Base-by-base conservation (phyloP, 2,329 filamentous ascomycete genomes). In the Domatiomyces catenatus region DNA sequence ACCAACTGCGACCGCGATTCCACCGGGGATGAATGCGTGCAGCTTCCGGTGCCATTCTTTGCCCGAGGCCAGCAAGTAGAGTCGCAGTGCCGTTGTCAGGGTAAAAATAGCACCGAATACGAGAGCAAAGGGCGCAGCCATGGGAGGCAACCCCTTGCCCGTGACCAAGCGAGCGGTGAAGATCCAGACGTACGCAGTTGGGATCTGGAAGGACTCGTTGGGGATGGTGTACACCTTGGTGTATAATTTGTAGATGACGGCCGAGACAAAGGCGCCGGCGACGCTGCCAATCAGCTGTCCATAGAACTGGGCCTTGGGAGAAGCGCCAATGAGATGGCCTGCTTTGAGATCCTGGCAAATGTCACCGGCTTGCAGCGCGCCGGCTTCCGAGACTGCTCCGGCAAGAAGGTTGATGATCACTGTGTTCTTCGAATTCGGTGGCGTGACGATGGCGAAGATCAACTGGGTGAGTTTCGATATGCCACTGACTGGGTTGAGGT, bases 261-360 rank as follows among this genome's bases (percentile, higher is more conserved):
- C 88, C 53, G 84, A 90, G 5, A 94, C 76, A 8, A 96, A 75
- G 0, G 92, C 89, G 1, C 92, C 92, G 1, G 86, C 80, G 0
- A 86, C 83, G 36, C 84, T 86, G 3, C 92, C 92, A 49, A 98
- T 89, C 18, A 96, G 79, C 64, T 98, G 92, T 0, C 92, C 92
- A 75, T 86, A 95, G 64, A 98, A 98, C 62, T 98, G 92, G 0
- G 92, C 92, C 59, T 85, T 92, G 0, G 92, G 92, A 2, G 87
- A 85, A 0, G 92, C 92, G 8, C 90, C 89, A 0, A 98, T 76
- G 0, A 98, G 71, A 66, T 98, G 89, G 0, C 92, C 92, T 0
- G 92, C 95, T 66, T 98, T 98, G 26, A 98, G 76, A 64, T 98
- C 92, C 64, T 98, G 92, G 77, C 98, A 86, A 50, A 98, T 79